Conservation (phyloP, 2,329 filamentous ascomycete genomes). For the Blastomyces parvus region DNA sequence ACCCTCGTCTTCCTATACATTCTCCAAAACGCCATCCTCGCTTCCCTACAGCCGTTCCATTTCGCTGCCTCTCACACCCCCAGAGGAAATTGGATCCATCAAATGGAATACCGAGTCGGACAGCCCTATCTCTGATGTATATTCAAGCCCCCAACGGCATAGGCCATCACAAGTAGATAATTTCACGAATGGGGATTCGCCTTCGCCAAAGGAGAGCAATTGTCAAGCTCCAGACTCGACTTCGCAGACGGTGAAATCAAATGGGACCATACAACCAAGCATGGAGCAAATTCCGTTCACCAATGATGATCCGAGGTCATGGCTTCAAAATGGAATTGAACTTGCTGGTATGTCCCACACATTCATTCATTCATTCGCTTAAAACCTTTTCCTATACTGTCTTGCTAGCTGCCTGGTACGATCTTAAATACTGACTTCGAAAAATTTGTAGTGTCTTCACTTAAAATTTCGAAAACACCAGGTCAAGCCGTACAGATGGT, state of each 20-base stretch:
- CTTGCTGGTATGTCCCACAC: conserved; percentile 6
- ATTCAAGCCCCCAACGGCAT: neutral
- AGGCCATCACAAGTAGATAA: conserved; percentile 1
- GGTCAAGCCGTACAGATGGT: conserved; percentile 43
- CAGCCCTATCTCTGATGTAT: conserved; percentile 20
- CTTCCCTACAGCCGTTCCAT: neutral
- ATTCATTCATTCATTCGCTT: too few species aligned
- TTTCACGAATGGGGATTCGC: neutral
- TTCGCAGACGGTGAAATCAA: neutral
- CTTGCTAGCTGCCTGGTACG: neutral
- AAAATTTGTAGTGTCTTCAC: conserved; percentile 29
- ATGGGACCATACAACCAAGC: neutral
- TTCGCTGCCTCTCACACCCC: conserved; percentile 25
- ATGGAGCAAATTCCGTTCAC: neutral
- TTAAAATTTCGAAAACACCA: conserved; percentile 31
- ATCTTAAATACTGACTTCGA: conserved; percentile 4
- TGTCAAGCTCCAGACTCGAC: neutral
- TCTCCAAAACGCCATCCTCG: neutral
- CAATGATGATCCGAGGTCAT: conserved; percentile 1
- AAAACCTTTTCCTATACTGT: too few species aligned
- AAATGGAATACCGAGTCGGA: conserved; percentile 30
- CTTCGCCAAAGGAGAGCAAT: neutral
- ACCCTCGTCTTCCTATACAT: neutral
- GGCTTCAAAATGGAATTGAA: conserved; percentile 8
- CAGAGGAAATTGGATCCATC: conserved; percentile 32